phyloP scores from a whole-genome alignment of 2,329 filamentous ascomycete species.

The Beauveria brongniartii region DNA sequence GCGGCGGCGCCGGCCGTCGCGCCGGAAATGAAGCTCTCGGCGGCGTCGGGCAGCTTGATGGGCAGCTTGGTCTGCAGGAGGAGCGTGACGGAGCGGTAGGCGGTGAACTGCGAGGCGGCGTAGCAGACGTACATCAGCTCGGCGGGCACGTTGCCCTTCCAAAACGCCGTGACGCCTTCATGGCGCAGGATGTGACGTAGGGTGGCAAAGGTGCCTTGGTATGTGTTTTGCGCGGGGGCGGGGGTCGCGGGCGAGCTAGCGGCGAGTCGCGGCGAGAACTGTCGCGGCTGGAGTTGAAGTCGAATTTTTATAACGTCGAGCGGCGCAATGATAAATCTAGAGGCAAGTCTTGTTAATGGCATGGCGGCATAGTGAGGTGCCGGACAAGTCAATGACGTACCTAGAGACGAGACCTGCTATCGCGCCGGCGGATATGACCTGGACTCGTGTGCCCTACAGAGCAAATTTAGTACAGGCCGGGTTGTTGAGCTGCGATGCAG shows the following conservation, averaged over 20 bases:
- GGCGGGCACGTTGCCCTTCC: conserved; percentile 97
- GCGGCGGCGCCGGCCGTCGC: conserved; percentile 75
- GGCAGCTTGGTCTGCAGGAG: conserved; percentile 48
- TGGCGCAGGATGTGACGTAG: conserved; percentile 66
- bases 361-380: not conserved
- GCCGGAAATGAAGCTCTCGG: conserved; percentile 75
- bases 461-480: not conserved
- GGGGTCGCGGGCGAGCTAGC: conserved; percentile 29
- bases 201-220: conserved; percentile 71
- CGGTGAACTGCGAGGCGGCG: conserved; percentile 79
- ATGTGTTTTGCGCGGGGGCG: conserved; percentile 36
- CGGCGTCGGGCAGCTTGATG: conserved; percentile 50
- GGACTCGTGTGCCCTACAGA: conserved; percentile 44
- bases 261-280: conserved; percentile 62
- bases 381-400: conserved; percentile 33
- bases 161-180: conserved; percentile 80
- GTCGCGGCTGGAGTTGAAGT: conserved; percentile 85
- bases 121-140: conserved; percentile 93
- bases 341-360: conserved; percentile 11
- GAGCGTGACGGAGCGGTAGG: conserved; percentile 70
- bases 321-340: conserved; percentile 83
- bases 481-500: not conserved
- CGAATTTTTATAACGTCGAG: conserved; percentile 98
- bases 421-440: conserved; percentile 49
- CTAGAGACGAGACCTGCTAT: conserved; percentile 80